These are phyloP conservation scores for Termitomyces sp. DNA, from an alignment of 768 basidiomycete genomes.

Conservation along the genomic window DNA sequence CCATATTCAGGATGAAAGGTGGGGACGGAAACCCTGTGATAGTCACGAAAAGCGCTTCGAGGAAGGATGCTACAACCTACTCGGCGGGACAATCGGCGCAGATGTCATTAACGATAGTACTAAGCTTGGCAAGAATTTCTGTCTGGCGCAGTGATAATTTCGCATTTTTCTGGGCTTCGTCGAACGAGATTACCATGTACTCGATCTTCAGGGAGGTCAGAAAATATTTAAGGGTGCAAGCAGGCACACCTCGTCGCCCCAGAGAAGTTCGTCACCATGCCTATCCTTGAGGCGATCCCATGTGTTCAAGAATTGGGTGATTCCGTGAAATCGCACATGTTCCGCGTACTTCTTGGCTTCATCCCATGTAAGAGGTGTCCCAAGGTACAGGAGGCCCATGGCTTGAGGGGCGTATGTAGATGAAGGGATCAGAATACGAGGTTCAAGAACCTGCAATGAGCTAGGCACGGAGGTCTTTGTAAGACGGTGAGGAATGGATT, in stretches of 20 bases:
- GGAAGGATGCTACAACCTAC: constrained; percentile 34
- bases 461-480: constrained; percentile 13
- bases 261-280: constrained; percentile 86
- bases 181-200: constrained; percentile 91
- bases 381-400: constrained; percentile 93
- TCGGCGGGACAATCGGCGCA: constrained; percentile 53
- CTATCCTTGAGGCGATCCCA: constrained; percentile 93
- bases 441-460: neutral
- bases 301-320: constrained; percentile 90
- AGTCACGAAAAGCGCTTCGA: neutral
- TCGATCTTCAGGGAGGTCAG: constrained; percentile 60
- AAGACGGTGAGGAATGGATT: constrained; percentile 15
- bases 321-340: constrained; percentile 89
- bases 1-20: constrained; percentile 99
- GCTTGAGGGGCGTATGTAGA: neutral
- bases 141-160: constrained; percentile 91
- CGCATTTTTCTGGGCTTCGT: constrained; percentile 74
- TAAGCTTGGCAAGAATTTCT: constrained; percentile 84
- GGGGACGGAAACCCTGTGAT: constrained; percentile 64
- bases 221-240: neutral
- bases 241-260: constrained; percentile 91
- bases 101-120: constrained; percentile 63
- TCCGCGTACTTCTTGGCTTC: constrained; percentile 84
- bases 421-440: neutral
- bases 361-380: constrained; percentile 90